Evolutionary conservation across 768 basidiomycete species (phyloP).

Genomic region (Termitomyces sp.): DNA sequence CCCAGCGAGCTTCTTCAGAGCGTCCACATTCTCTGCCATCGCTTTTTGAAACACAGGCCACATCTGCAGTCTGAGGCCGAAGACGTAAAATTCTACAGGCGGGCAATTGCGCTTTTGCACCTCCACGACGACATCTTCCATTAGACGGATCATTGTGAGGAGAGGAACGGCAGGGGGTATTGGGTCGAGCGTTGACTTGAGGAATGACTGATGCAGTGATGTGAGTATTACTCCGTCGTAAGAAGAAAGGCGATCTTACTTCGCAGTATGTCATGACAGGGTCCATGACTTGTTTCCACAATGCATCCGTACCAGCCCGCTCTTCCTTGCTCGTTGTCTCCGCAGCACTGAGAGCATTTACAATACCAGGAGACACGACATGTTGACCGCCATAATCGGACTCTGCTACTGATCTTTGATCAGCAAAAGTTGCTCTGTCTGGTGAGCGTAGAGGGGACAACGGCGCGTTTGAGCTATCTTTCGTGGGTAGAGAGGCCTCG

Average conservation of each 20-base stretch:
- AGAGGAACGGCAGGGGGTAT: slow-evolving; percentile 71
- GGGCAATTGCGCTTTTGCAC: slow-evolving; percentile 73
- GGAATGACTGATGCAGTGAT: slow-evolving; percentile 47
- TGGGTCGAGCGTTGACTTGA: slow-evolving; percentile 64
- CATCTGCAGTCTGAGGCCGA: slow-evolving; percentile 75
- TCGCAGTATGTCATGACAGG: slow-evolving; percentile 84
- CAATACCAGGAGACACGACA: slow-evolving; percentile 24
- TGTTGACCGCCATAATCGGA: slow-evolving; percentile 46
- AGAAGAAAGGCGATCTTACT: slow-evolving; percentile 31
- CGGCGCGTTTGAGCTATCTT: slow-evolving; percentile 27
- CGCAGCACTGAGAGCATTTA: slow-evolving; percentile 27
- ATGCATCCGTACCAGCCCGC: slow-evolving; percentile 47
- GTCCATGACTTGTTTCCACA: slow-evolving; percentile 94
- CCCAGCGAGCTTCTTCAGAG: slow-evolving; percentile 78
- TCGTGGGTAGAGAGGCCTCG: slow-evolving; percentile 24
- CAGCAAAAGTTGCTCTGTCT: slow-evolving; percentile 32
- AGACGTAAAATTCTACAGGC: slow-evolving; percentile 78
- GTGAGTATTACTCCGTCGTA: slow-evolving; percentile 3
- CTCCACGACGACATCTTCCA: slow-evolving; percentile 72
- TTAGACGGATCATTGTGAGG: slow-evolving; percentile 87
- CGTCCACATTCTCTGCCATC: slow-evolving; percentile 80
- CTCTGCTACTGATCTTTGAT: slow-evolving; percentile 34
- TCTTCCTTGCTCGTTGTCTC: slow-evolving; percentile 49
- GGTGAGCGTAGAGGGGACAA: slow-evolving; percentile 41
- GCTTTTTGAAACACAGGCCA: slow-evolving; percentile 93